Evolutionary conservation across 2,329 filamentous ascomycete genomes (phyloP), one percentile per base, ranked within the genome.

Genomic region (Paradendryphiella salina): DNA sequence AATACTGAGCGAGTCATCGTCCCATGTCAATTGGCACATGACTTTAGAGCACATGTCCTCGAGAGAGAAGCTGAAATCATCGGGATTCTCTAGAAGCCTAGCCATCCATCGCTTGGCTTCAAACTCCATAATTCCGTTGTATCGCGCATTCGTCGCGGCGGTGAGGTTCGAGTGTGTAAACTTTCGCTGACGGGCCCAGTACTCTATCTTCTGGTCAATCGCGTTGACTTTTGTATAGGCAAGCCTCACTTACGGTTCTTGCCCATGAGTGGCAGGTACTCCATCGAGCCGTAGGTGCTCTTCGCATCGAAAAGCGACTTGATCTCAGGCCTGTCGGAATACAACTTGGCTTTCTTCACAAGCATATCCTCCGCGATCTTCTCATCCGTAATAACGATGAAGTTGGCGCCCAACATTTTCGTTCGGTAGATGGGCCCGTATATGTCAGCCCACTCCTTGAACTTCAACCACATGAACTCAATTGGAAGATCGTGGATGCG

Each of bases 31-130:
- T 44, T 76, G 73, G 41, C 77, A 79, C 78, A 82, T 82, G 46
- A 83, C 74, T 64, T 82, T 82, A n/a, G 80, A 79, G 13, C 79
- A 75, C 79, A 82, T 81, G 55, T 83, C 80, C 58, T 83, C 80
- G 4, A 83, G 73, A 0, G 76, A 77, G 59, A 73, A 76, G 8
- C 70, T 68, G 55, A 82, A 82, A 63, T 76, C 70, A 52, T 82
- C 79, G 1, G 80, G 80, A 35, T 81, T 72, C 21, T 76, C 71
- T 21, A 82, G 62, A 5, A 82, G 69, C 23, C 76, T 70, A 46
- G 73, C 76, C 35, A 82, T 66, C 78, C 79, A 82, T 32, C 80
- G 74, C 70, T 82, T 82, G 9, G 75, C 75, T 58, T 83, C 80
- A 52, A 78, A 77, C 52, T 82, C 76, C 76, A 82, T 80, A 29